These are phyloP conservation scores for Daldinia concentrica DNA, from an alignment of 495 filamentous ascomycete species.

Conservation along the genomic window DNA sequence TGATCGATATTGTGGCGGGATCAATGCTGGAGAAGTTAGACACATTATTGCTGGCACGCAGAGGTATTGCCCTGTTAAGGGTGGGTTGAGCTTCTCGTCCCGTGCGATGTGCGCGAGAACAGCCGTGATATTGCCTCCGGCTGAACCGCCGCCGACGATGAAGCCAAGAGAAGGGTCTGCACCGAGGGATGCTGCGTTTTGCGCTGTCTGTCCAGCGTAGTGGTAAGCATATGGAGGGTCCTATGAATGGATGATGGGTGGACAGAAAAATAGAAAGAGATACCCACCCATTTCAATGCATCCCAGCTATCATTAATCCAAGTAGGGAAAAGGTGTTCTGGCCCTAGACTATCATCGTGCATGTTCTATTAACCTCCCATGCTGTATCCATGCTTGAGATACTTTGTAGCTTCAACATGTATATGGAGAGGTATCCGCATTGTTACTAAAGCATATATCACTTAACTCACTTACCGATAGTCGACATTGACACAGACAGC, in stretches of 20 bases:
- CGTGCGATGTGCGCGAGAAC: conserved; percentile 53
- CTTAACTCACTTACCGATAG: conserved; percentile 46
- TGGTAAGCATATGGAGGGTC: conserved; percentile 6
- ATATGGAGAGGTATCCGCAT: background rate
- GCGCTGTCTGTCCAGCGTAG: conserved; percentile 38
- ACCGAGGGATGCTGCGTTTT: conserved; percentile 50
- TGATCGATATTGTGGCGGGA: conserved; percentile 28
- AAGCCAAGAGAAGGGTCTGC: conserved; percentile 57
- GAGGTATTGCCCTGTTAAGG: conserved; percentile 57
- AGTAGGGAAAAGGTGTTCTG: conserved; percentile 60
- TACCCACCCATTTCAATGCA: conserved; percentile 57
- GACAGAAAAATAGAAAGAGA: background rate
- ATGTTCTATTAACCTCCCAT: conserved; percentile 1
- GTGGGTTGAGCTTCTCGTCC: conserved; percentile 55
- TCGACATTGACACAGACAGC: conserved; percentile 54
- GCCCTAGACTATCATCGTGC: conserved; percentile 48
- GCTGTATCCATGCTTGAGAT: background rate
- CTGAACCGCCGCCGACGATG: conserved; percentile 59
- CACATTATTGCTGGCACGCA: conserved; percentile 51
- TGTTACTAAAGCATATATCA: background rate
- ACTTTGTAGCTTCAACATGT: background rate
- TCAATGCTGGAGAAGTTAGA: conserved; percentile 15
- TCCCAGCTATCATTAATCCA: conserved; percentile 60
- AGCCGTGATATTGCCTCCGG: conserved; percentile 59
- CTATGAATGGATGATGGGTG: background rate